Conservation (phyloP, 768 basidiomycete species). For the Leucosporidium creatinivorum region DNA sequence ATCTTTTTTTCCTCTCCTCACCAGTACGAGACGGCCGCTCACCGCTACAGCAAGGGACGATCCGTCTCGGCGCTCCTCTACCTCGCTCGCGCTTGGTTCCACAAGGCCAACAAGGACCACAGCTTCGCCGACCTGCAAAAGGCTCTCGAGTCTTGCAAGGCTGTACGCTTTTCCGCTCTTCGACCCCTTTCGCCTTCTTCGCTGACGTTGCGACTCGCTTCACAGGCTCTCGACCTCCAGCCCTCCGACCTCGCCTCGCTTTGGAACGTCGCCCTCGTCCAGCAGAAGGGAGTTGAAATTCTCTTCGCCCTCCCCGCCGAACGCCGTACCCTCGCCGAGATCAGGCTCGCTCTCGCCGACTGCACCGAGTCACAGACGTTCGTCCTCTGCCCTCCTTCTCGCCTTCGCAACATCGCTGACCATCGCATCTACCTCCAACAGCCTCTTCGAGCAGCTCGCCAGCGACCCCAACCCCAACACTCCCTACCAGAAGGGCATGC, state of each 20-base stretch:
- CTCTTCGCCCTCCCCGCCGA: constrained; percentile 54
- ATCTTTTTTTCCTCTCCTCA: neutral
- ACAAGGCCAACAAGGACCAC: constrained; percentile 84
- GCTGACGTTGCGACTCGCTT: neutral
- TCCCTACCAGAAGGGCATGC: constrained; percentile 78
- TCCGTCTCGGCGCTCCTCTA: constrained; percentile 72
- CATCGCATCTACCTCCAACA: constrained; percentile 38
- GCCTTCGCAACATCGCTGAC: constrained; percentile 12
- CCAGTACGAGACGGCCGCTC: constrained; percentile 87
- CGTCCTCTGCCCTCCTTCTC: neutral
- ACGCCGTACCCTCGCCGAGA: neutral
- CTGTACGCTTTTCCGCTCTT: constrained; percentile 29
- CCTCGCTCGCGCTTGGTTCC: constrained; percentile 86
- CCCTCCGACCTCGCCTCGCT: constrained; percentile 81
- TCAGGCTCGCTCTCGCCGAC: neutral
- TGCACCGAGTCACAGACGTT: neutral
- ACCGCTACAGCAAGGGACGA: constrained; percentile 64
- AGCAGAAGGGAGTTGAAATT: constrained; percentile 91
- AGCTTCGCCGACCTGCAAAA: constrained; percentile 71
- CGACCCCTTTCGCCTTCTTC: neutral
- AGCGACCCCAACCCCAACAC: constrained; percentile 60
- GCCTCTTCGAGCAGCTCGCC: constrained; percentile 76
- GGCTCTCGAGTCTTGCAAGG: constrained; percentile 76
- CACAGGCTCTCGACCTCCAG: constrained; percentile 71
- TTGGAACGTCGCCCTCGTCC: constrained; percentile 97